These are phyloP conservation scores for Penicillium daleae DNA, from an alignment of 495 filamentous ascomycete genomes.

Conservation along the genomic window DNA sequence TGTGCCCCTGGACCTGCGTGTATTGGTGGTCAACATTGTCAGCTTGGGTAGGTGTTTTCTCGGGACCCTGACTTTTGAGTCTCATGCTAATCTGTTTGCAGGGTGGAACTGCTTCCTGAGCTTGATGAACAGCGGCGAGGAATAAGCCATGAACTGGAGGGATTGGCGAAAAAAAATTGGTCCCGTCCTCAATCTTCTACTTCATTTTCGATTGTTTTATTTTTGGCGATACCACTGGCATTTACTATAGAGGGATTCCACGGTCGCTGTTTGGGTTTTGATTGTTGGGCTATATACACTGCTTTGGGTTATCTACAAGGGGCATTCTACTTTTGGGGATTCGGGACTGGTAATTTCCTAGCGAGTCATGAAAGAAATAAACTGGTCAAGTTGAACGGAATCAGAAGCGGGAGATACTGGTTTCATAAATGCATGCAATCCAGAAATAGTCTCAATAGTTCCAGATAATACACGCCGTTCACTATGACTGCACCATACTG, in stretches of 20 bases:
- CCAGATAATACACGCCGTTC: background rate
- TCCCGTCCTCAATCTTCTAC: background rate
- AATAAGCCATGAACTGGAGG: conserved; percentile 18
- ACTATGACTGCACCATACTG: background rate
- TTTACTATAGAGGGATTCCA: conserved; percentile 13
- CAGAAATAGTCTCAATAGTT: background rate
- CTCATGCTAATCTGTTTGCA: conserved; percentile 40
- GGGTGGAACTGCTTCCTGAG: conserved; percentile 98
- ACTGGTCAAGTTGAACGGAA: background rate
- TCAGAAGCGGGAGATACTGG: background rate
- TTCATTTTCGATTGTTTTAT: conserved; percentile 6
- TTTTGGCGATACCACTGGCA: conserved; percentile 33
- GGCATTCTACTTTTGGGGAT: conserved; percentile 2
- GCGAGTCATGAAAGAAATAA: conserved; percentile 22
- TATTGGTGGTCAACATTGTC: conserved; percentile 88
- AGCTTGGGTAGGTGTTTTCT: conserved; percentile 61
- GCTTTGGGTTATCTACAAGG: conserved; percentile 1
- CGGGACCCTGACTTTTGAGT: background rate
- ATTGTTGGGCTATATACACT: conserved; percentile 8
- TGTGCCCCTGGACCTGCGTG: conserved; percentile 81
- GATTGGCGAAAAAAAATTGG: background rate
- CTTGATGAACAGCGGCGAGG: conserved; percentile 68
- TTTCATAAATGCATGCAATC: conserved; percentile 11
- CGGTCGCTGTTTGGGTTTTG: conserved; percentile 10
- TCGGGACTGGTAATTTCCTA: conserved; percentile 11